Evolutionary conservation across 345 rosid species (phyloP).

Genomic region (Mercurialis annua): DNA sequence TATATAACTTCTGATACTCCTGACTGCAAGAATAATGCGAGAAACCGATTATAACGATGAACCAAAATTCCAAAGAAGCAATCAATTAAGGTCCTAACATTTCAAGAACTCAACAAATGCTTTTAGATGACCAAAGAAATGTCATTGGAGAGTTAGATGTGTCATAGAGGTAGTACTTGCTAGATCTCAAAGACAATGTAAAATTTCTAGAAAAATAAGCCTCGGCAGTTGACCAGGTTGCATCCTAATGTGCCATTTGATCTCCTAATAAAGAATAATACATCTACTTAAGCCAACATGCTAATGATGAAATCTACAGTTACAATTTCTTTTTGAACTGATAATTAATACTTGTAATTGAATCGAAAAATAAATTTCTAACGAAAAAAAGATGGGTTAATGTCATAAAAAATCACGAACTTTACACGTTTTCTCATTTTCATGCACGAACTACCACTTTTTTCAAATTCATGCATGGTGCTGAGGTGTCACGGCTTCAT

Average conservation of each 20-base stretch:
- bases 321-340: too few species aligned
- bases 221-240: not conserved
- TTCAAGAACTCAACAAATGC: not conserved
- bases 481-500: too few species aligned
- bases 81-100: not conserved
- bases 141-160: not conserved
- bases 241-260: not conserved
- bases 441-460: too few species aligned
- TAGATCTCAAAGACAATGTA: not conserved
- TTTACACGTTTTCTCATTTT: too few species aligned
- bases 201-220: too few species aligned
- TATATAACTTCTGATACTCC: slow-evolving; percentile 82
- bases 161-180: not conserved
- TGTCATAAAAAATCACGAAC: too few species aligned
- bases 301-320: not conserved
- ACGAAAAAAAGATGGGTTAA: too few species aligned
- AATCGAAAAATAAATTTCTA: too few species aligned
- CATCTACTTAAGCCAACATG: not conserved
- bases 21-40: slow-evolving; percentile 47
- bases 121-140: not conserved
- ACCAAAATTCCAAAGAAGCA: not conserved
- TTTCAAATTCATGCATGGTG: too few species aligned
- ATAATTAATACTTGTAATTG: too few species aligned
- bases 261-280: not conserved
- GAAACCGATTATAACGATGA: not conserved